Conservation (phyloP, 139 green algal genomes). For the Chlorella vulgaris region DNA sequence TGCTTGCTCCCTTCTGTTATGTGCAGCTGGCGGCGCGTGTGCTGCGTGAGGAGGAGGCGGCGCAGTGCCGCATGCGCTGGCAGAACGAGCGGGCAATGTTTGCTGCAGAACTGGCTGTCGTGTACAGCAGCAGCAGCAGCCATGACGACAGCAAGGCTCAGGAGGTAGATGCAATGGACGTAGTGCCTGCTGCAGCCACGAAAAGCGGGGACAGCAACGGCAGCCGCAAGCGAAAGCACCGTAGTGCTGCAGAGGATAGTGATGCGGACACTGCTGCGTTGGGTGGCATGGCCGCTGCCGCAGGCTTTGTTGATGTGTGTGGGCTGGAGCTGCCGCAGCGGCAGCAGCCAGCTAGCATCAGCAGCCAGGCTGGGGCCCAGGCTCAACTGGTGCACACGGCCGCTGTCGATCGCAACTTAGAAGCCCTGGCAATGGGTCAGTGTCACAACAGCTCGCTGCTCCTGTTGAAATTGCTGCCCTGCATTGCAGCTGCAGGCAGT, state of each 20-base stretch:
- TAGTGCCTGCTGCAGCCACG: neutral
- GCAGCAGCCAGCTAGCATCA: neutral
- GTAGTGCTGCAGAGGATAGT: neutral
- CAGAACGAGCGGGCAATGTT: constrained; percentile 36
- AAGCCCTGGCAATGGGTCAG: constrained; percentile 68
- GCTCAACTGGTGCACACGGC: constrained; percentile 58
- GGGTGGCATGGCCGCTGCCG: neutral
- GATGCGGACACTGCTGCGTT: neutral
- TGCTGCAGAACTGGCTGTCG: constrained; percentile 45
- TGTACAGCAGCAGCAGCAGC: constrained; percentile 41
- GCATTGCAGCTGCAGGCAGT: neutral
- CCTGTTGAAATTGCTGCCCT: neutral
- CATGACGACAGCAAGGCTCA: neutral
- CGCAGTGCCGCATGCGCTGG: constrained; percentile 41
- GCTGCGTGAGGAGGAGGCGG: constrained; percentile 40
- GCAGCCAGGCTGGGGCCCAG: neutral
- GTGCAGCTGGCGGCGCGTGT: constrained; percentile 33
- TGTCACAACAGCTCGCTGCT: neutral
- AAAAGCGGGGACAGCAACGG: constrained; percentile 18
- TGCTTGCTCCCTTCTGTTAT: no score
- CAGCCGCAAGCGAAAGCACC: constrained; percentile 41
- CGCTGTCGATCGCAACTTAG: constrained; percentile 57
- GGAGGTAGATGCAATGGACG: neutral
- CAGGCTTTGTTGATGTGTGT: constrained; percentile 52
- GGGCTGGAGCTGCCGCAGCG: constrained; percentile 60